Base-by-base conservation (phyloP, 75 land plant species). In the Picea glauca region DNA sequence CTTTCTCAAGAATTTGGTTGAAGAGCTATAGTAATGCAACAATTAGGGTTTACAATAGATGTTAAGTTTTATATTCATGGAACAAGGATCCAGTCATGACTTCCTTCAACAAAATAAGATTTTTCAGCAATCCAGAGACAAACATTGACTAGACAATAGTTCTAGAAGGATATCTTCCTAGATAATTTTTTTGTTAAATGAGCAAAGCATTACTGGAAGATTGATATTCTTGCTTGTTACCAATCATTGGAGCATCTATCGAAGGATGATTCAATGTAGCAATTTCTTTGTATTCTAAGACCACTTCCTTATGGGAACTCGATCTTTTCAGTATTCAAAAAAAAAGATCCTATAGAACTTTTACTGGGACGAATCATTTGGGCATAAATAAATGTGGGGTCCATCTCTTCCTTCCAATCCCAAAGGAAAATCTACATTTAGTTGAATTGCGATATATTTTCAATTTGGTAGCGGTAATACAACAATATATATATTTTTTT, bases 71-170 rank as follows among this genome's bases (percentile, higher is more conserved):
- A 26, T 26, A 26, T 26, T 26, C 26, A 26, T 26, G 26, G 26
- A 26, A 26, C 26, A 26, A 26, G 26, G 26, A 26, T 26, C 26
- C 26, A 26, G 0, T 26, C 26, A 26, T 26, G 26, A 26, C 26
- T 26, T 26, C 26, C 26, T 26, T 26, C 26, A 26, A 26, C 26
- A 26, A 97, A 75, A 88, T 94, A 83, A 95, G 99, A 31, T 92
- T 86, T 81, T 80, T 94, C 58, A 77, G 72, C 62, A 78, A 78
- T 74, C 97, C 92, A 46, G 98, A 97, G 74, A 82, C 89, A 54
- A 78, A 20, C 80, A 97, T 98, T 60, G 98, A 97, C 12, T 97
- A 98, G 99, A 82, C 88, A 76, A 83, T 93, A 58, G 84, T 94
- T 62, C 60, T 97, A 61, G 99, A 97, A 60, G 80, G 58, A 1